Evolutionary conservation across 1,284 basidiomycete species (phyloP), one percentile per base, ranked within the genome.

Genomic region (Tausonia pullulans): DNA sequence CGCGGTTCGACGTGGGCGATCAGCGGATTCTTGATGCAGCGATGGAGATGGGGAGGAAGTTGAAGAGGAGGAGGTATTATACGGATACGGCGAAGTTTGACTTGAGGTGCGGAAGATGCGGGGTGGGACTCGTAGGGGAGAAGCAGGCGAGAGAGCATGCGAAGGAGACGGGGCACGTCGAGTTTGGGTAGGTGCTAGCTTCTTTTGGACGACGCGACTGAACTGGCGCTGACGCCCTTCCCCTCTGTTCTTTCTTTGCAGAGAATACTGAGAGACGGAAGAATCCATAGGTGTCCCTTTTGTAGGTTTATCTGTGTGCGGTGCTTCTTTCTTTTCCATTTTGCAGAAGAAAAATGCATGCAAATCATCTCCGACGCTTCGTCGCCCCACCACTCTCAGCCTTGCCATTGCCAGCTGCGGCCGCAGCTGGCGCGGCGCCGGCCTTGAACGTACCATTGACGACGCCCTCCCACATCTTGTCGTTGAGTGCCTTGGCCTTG

Each of bases 1-100:
- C 87, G 6, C 75, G 91, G 46, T 90, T 95, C 73, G 84, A 87
- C 13, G 77, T 83, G 9, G 62, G 77, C 3, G 85, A 89, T 71
- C 76, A 79, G 13, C 74, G 69, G 8, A 71, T 90, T 58, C 74
- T 94, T 46, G 70, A 78, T 6, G 88, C 88, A 1, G 87, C 85
- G 2, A 79, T 81, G 70, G 82, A 84, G 72, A 80, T 97, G 13
- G 88, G 89, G 3, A 80, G 79, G 39, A 81, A 83, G 68, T 77
- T 97, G 69, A 80, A 88, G 51, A 79, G 80, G 40, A 86, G 86
- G 76, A 86, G 83, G 71, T 88, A 89, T 55, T 96, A 83, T 72
- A 96, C 93, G 9, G 95, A 97, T 73, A 93, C 90, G 3, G 78
- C 88, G 50, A 93, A 88, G 6, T 97, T 97, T 74, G 87, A 90